Evolutionary conservation across 257 asterid species (phyloP).

Genomic region (Solanum pennellii): DNA sequence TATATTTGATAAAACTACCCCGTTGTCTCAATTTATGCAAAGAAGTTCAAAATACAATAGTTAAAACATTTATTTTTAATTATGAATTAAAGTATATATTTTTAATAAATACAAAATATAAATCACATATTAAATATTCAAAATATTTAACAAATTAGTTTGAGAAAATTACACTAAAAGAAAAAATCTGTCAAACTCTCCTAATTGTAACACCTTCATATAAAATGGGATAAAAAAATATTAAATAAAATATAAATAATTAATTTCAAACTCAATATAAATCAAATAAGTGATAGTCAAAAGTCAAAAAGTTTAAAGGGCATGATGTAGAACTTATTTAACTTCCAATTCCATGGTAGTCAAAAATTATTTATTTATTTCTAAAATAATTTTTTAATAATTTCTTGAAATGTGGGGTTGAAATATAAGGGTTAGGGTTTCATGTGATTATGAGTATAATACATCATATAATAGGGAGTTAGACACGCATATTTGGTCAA

Average conservation of each 20-base stretch:
- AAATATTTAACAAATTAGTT: background rate
- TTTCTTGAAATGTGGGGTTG: background rate
- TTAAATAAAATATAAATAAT: background rate
- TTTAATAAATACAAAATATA: background rate
- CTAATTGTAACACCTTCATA: background rate
- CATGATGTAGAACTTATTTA: no score
- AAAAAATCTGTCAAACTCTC: background rate
- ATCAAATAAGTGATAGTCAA: background rate
- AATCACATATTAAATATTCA: background rate
- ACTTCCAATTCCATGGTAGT: background rate
- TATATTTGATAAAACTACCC: background rate
- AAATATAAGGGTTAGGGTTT: constrained; percentile 27
- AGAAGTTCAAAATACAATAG: background rate
- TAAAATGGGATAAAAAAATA: background rate
- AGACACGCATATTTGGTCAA: constrained; percentile 48
- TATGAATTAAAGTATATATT: no score
- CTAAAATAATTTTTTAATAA: background rate
- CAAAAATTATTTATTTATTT: no score
- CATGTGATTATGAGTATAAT: background rate
- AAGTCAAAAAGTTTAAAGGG: no score
- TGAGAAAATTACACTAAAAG: background rate
- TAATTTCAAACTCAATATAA: background rate
- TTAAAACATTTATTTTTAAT: background rate
- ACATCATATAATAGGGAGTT: constrained; percentile 10
- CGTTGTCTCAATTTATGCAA: background rate